A percentile compares a stretch with the other conserved stretches of the same genome.
phyloP scores from a whole-genome alignment of 2,329 filamentous ascomycete genomes.

The Emmonsiellopsis sp. region DNA sequence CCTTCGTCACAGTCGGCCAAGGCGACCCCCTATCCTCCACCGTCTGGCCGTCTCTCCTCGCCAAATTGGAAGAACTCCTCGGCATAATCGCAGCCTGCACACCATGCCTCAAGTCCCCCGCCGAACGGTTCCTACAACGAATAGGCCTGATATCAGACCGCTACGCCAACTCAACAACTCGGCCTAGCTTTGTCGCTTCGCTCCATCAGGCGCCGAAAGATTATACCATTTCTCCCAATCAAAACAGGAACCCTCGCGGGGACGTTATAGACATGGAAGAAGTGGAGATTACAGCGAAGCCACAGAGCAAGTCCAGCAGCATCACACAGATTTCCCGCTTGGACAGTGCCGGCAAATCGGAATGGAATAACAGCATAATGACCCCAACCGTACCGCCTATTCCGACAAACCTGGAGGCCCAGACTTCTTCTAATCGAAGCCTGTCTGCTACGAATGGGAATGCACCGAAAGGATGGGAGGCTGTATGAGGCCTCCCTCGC shows the following conservation, averaged over 20 bases:
- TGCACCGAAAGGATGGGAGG: background rate
- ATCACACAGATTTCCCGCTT: background rate
- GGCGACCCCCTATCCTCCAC: background rate
- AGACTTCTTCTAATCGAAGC: background rate
- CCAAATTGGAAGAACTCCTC: slow-evolving; percentile 1
- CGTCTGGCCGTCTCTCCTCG: background rate
- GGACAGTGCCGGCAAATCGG: background rate
- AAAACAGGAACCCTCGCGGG: background rate
- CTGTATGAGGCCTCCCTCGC: background rate
- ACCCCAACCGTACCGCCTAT: background rate
- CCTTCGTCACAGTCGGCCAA: background rate
- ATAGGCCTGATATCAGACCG: background rate
- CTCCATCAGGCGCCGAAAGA: background rate
- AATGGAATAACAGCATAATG: background rate
- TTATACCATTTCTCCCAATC: background rate
- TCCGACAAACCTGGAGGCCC: background rate
- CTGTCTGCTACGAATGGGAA: background rate
- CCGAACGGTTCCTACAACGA: background rate
- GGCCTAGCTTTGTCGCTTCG: background rate
- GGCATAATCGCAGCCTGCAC: slow-evolving; percentile 3
- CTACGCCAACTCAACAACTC: background rate
- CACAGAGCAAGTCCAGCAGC: background rate
- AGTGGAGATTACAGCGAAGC: background rate
- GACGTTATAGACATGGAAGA: background rate
- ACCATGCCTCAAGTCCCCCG: slow-evolving; percentile 1